phyloP scores from a whole-genome alignment of 257 asterid genomes.

The Lycium ferocissimum region DNA sequence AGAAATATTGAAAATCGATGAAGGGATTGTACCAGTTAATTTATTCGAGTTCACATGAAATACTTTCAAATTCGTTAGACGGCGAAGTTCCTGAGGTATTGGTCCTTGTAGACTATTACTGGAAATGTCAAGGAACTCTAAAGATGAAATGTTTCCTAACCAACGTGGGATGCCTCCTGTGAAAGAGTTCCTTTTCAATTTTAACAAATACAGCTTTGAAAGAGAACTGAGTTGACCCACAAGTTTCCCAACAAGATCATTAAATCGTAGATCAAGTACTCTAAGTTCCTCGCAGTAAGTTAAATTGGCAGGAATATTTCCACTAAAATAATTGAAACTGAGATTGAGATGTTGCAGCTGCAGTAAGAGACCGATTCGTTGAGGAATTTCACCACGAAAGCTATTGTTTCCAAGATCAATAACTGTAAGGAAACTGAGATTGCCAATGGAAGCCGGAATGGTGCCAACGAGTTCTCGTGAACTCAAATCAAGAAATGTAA shows the following conservation, averaged over 20 bases:
- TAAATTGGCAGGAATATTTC: constrained; percentile 33
- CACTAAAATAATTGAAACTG: constrained; percentile 31
- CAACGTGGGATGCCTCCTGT: constrained; percentile 36
- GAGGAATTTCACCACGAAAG: constrained; percentile 37
- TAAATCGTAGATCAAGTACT: constrained; percentile 27
- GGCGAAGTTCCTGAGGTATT: constrained; percentile 33
- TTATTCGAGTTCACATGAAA: constrained; percentile 22
- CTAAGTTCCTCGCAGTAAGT: constrained; percentile 34
- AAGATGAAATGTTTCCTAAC: constrained; percentile 34
- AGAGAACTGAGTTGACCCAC: constrained; percentile 27
- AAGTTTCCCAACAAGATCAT: constrained; percentile 28
- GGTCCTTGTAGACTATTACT: constrained; percentile 27
- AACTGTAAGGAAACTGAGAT: constrained; percentile 32
- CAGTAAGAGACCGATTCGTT: constrained; percentile 32
- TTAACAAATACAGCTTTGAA: not conserved
- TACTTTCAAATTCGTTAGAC: not conserved
- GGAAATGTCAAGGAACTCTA: not conserved
- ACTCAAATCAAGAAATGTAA: constrained; percentile 30
- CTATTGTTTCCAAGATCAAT: constrained; percentile 31
- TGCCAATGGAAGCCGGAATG: constrained; percentile 31
- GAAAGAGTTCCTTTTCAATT: constrained; percentile 25
- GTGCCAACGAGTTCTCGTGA: constrained; percentile 30
- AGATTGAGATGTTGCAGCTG: constrained; percentile 33
- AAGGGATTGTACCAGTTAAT: constrained; percentile 33
- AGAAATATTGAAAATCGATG: constrained; percentile 35